Conservation (phyloP, 2,329 filamentous ascomycete species). For the Sarocladiaceae sp. region DNA sequence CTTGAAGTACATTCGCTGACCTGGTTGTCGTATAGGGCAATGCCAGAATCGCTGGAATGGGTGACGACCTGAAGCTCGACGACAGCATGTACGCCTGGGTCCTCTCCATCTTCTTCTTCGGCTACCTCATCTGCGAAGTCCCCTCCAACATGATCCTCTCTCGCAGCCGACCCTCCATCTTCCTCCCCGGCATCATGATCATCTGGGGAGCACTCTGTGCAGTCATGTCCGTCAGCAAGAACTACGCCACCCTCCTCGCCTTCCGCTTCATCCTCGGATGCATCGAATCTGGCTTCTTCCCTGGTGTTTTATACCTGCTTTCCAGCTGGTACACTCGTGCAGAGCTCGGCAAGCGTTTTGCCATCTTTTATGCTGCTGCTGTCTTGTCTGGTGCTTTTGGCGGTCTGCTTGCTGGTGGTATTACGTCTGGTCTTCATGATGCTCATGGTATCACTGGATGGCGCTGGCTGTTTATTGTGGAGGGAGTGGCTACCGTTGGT, state of each 20-base stretch:
- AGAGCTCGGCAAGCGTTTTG: constrained; percentile 51
- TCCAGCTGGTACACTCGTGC: constrained; percentile 52
- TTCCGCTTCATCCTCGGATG: constrained; percentile 43
- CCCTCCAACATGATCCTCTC: too few relatives aligned
- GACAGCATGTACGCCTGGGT: constrained; percentile 45
- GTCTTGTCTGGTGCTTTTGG: constrained; percentile 61
- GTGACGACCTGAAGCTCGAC: constrained; percentile 36
- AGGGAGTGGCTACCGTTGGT: constrained; percentile 53
- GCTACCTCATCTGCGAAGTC: constrained; percentile 49
- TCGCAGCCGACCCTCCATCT: constrained; percentile 43
- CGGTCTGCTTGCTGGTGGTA: constrained; percentile 56
- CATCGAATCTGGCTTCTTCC: constrained; percentile 47
- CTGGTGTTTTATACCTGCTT: constrained; percentile 47
- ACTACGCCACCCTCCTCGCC: constrained; percentile 42
- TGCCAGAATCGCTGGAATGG: constrained; percentile 47
- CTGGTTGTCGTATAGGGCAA: constrained; percentile 29
- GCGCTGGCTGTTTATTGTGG: constrained; percentile 67
- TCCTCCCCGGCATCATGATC: constrained; percentile 45
- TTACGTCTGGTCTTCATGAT: constrained; percentile 52
- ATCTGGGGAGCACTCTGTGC: constrained; percentile 36
- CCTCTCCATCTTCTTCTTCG: constrained; percentile 50
- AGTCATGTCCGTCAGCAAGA: constrained; percentile 43
- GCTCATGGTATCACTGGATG: constrained; percentile 51
- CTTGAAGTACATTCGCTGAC: too few relatives aligned
- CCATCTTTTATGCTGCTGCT: constrained; percentile 53